Conservation (phyloP, 768 basidiomycete genomes). For the Mycena vulgaris region DNA sequence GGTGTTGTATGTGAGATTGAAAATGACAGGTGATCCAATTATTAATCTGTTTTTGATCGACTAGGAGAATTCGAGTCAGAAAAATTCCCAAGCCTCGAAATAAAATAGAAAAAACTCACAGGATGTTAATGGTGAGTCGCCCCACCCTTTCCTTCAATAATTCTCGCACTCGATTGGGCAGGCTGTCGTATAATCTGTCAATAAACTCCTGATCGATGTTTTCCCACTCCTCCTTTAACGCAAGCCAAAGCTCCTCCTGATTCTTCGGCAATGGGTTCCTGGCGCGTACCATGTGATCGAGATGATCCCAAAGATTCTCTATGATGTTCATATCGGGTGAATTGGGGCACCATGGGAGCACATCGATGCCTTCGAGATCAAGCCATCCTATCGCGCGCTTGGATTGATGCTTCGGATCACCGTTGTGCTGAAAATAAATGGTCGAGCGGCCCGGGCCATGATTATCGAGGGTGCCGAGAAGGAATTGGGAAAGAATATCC, state of each 20-base stretch:
- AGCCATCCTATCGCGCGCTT: constrained; percentile 1
- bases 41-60: too few relatives aligned
- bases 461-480: too few relatives aligned
- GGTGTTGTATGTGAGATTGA: constrained; percentile 7
- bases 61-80: constrained; percentile 5
- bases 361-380: constrained; percentile 6
- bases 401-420: background rate
- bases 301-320: too few relatives aligned
- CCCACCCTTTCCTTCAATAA: background rate
- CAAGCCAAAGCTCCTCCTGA: background rate
- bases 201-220: constrained; percentile 11
- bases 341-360: constrained; percentile 4
- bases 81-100: background rate
- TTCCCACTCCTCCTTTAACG: background rate
- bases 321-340: too few relatives aligned
- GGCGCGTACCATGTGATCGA: too few relatives aligned
- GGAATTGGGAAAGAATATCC: too few relatives aligned
- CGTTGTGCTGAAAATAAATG: too few relatives aligned
- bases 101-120: background rate
- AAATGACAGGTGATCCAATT: constrained; percentile 3
- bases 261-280: too few relatives aligned
- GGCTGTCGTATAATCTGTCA: background rate
- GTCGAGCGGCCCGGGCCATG: too few relatives aligned
- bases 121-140: background rate
- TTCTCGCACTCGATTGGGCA: constrained; percentile 1